Evolutionary conservation across 495 filamentous ascomycete genomes (phyloP).

Genomic region (Penicillium angulare): DNA sequence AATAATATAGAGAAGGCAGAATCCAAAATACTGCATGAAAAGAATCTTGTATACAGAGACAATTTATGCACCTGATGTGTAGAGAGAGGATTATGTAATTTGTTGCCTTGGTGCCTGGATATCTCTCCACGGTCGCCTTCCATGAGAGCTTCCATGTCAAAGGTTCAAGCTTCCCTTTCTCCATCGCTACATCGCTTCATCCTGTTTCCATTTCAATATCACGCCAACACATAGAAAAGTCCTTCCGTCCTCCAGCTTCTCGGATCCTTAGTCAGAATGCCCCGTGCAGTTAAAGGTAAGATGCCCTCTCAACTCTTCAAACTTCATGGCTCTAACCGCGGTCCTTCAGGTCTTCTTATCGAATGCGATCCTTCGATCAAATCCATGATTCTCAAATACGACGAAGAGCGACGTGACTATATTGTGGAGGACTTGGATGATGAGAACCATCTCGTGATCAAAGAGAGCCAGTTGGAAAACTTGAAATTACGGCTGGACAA

Average conservation of each 20-base stretch:
- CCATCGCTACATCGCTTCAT: no score
- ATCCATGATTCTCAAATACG: slow-evolving; percentile 72
- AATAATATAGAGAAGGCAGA: no score
- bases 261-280: slow-evolving; percentile 33
- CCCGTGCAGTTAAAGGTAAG: slow-evolving; percentile 48
- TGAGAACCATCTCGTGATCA: slow-evolving; percentile 64
- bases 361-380: slow-evolving; percentile 78
- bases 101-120: slow-evolving; percentile 13
- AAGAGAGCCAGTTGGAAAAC: slow-evolving; percentile 62
- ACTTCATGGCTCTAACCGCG: neutral
- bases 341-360: slow-evolving; percentile 61
- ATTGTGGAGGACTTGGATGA: slow-evolving; percentile 78
- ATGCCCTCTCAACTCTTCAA: neutral
- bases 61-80: no score
- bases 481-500: slow-evolving; percentile 61
- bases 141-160: neutral
- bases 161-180: no score
- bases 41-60: no score
- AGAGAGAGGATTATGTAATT: neutral
- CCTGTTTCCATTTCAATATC: no score
- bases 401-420: slow-evolving; percentile 64
- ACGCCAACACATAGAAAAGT: no score
- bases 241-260: no score
- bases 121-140: neutral
- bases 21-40: no score